phyloP scores from a whole-genome alignment of 768 basidiomycete genomes.

The Phaeolepiota aurea region DNA sequence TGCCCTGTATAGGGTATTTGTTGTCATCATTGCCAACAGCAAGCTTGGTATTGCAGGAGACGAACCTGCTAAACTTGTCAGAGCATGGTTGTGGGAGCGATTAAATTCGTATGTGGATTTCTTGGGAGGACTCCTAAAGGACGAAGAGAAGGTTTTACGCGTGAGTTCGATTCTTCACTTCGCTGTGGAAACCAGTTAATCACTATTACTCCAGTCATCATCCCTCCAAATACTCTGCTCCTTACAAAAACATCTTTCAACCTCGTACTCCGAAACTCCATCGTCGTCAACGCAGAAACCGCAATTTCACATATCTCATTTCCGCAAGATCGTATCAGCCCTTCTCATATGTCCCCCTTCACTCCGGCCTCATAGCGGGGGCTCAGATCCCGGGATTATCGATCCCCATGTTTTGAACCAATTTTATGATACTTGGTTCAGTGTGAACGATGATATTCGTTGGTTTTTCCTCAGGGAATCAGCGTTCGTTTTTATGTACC shows the following conservation, averaged over 20 bases:
- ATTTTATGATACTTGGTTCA: slow-evolving; percentile 69
- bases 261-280: slow-evolving; percentile 38
- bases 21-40: slow-evolving; percentile 48
- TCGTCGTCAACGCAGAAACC: slow-evolving; percentile 32
- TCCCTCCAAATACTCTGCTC: slow-evolving; percentile 72
- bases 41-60: slow-evolving; percentile 40
- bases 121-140: slow-evolving; percentile 62
- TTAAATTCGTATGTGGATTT: slow-evolving; percentile 64
- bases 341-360: slow-evolving; percentile 59
- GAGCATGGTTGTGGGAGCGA: slow-evolving; percentile 74
- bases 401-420: slow-evolving; percentile 52
- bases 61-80: slow-evolving; percentile 56
- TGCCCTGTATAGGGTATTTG: slow-evolving; percentile 74
- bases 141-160: slow-evolving; percentile 66
- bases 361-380: slow-evolving; percentile 10
- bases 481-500: slow-evolving; percentile 41
- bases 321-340: slow-evolving; percentile 53
- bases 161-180: slow-evolving; percentile 32
- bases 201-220: slow-evolving; percentile 47
- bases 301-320: slow-evolving; percentile 61
- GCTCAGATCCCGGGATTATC: slow-evolving; percentile 24
- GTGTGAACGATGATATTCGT: slow-evolving; percentile 73
- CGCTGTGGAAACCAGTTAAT: neutral
- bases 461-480: slow-evolving; percentile 86
- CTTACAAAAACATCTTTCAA: slow-evolving; percentile 70